These are phyloP conservation scores for Hanseniaspora vineae DNA, from an alignment of 805 yeast genomes.

Conservation along the genomic window DNA sequence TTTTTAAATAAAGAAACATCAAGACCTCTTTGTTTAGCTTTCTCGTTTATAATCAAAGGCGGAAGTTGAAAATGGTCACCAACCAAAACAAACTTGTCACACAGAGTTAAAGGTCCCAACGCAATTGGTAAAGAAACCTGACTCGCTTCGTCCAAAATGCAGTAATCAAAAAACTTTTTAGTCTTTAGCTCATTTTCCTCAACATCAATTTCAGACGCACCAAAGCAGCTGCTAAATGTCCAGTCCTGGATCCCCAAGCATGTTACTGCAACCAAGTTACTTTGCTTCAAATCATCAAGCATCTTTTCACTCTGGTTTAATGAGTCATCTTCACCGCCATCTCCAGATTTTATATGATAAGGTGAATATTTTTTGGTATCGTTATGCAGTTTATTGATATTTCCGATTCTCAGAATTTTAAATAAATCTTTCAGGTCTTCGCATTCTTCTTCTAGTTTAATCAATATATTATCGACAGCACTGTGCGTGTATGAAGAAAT, in stretches of 20 bases:
- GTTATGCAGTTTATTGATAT: slow-evolving; percentile 44
- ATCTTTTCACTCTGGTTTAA: background rate
- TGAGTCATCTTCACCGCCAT: slow-evolving; percentile 24
- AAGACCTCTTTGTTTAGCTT: slow-evolving; percentile 45
- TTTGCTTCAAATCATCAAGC: slow-evolving; percentile 30
- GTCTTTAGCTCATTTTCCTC: slow-evolving; percentile 9
- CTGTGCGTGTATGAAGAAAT: slow-evolving; percentile 86
- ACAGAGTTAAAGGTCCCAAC: slow-evolving; percentile 71
- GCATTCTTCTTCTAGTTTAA: slow-evolving; percentile 44
- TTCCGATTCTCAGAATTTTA: slow-evolving; percentile 55
- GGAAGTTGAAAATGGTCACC: slow-evolving; percentile 95
- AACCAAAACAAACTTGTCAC: slow-evolving; percentile 76
- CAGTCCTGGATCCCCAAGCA: slow-evolving; percentile 65
- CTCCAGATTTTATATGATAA: slow-evolving; percentile 25
- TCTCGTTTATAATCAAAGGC: slow-evolving; percentile 63
- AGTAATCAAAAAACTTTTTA: slow-evolving; percentile 64
- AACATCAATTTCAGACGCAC: slow-evolving; percentile 8
- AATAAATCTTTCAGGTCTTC: background rate
- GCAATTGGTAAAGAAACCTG: slow-evolving; percentile 88
- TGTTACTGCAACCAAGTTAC: slow-evolving; percentile 79
- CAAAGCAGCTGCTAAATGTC: slow-evolving; percentile 29
- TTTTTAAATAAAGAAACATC: slow-evolving; percentile 65
- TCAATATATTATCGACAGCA: slow-evolving; percentile 85
- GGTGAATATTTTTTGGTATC: slow-evolving; percentile 43
- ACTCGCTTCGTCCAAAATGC: slow-evolving; percentile 93